A percentile compares a stretch with the other conserved stretches of the same genome.
phyloP scores from a whole-genome alignment of 2,329 filamentous ascomycete genomes.

The Helotiales sp. region DNA sequence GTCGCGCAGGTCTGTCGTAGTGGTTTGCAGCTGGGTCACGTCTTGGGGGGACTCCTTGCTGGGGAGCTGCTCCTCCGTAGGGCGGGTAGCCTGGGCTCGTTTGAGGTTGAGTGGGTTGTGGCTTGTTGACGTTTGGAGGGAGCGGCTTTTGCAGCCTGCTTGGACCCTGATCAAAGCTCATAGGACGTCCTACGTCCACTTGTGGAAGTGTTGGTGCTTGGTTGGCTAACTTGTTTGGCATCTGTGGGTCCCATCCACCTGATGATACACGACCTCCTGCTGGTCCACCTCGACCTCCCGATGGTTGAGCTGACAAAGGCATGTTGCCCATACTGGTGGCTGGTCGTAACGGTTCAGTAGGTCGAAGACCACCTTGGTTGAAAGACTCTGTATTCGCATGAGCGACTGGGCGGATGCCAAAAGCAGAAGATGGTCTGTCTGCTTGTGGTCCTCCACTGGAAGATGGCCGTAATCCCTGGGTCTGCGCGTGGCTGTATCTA shows the following conservation, averaged over 20 bases:
- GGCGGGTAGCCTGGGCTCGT: conserved; percentile 18
- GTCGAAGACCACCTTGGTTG: conserved; percentile 20
- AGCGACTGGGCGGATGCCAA: conserved; percentile 54
- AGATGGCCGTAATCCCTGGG: conserved; percentile 53
- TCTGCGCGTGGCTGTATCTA: background rate
- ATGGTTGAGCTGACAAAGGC: conserved; percentile 43
- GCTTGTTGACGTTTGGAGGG: conserved; percentile 34
- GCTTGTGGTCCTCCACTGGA: conserved; percentile 51
- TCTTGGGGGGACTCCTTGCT: conserved; percentile 23
- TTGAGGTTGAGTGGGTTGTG: conserved; percentile 21
- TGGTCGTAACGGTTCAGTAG: conserved; percentile 43
- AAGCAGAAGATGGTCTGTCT: conserved; percentile 50
- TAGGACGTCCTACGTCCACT: conserved; percentile 28
- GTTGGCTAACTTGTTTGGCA: conserved; percentile 47
- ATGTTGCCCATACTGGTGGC: conserved; percentile 55
- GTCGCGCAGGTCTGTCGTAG: conserved; percentile 31
- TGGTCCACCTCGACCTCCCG: conserved; percentile 41
- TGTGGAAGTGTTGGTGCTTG: conserved; percentile 30
- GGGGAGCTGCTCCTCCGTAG: conserved; percentile 17
- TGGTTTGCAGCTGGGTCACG: conserved; percentile 29
- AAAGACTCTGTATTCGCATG: conserved; percentile 33
- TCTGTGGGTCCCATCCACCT: conserved; percentile 52
- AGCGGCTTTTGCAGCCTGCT: conserved; percentile 29
- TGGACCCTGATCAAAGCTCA: conserved; percentile 27
- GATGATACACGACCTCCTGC: conserved; percentile 44